Base-by-base conservation (phyloP, 805 yeast species). In the Citeromyces matritensis region DNA sequence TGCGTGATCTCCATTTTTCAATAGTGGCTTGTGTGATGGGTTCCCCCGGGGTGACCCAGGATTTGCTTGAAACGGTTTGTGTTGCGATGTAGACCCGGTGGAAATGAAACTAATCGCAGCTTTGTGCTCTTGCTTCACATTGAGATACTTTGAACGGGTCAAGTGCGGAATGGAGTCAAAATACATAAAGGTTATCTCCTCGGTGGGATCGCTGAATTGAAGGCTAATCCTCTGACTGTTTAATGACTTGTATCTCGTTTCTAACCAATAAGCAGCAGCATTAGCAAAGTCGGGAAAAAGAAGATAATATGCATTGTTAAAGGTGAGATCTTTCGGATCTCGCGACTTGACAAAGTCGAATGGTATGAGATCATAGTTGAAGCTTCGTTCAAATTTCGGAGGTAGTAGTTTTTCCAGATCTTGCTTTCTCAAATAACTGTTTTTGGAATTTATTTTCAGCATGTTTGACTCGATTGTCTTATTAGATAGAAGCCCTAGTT, bases 191-290 rank as follows among this genome's bases (percentile, higher is more conserved):
- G 37, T 30, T 25, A 40, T 24, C 26, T 42, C 43, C 4, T 43
- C 40, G 3, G 38, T 34, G 6, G 55, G 48, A 12, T 49, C 42
- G 3, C 58, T 63, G 55, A 73, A 73, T 34, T 58, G 51, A 23
- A 71, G 48, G 17, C 60, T 48, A 12, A 70, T 42, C 15, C 53
- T 55, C 30, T 58, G 43, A 1, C 83, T 82, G 39, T 73, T 65
- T 24, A 75, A 42, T 33, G 55, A 53, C 33, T 65, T 60, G 6
- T 62, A 60, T 9, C 45, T 35, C 1, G 76, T 65, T 39, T 73
- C 80, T 13, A 57, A 43, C 47, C 56, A 58, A 45, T 65, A 76
- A 3, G 57, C 56, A 13, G 67, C 56, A 0, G 84, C 82, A 12
- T 60, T 63, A 15, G 57, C 54, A 25, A 48, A 44, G 26, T 54